These are phyloP conservation scores for Axilococcus clingmanii DNA, from an alignment of 139 green algal species.

Conservation along the genomic window DNA sequence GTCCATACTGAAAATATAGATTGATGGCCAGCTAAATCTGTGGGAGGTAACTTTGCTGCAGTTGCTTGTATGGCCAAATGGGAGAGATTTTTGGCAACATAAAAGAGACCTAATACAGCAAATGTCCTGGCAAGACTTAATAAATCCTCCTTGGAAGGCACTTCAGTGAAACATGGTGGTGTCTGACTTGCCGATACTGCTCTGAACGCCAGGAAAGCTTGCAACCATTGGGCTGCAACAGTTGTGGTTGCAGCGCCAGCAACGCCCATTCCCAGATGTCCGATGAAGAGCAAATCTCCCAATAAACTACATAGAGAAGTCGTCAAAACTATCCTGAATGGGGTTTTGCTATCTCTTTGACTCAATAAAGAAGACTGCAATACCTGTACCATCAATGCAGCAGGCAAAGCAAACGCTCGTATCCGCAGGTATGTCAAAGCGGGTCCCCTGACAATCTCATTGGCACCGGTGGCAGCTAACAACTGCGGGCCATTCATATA, in stretches of 20 bases:
- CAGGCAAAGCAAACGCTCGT: conserved; percentile 54
- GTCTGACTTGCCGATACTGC: conserved; percentile 7
- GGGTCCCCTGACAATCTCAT: conserved; percentile 35
- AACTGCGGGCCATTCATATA: conserved; percentile 26
- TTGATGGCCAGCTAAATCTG: conserved; percentile 61
- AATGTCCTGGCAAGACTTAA: conserved; percentile 21
- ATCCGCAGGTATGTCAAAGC: conserved; percentile 58
- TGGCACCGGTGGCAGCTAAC: conserved; percentile 34
- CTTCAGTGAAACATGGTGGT: background rate
- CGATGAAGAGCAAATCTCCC: conserved; percentile 52
- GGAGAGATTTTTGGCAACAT: conserved; percentile 52
- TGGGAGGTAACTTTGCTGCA: conserved; percentile 34
- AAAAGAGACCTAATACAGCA: conserved; percentile 47
- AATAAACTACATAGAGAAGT: conserved; percentile 36
- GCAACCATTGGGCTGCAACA: conserved; percentile 30
- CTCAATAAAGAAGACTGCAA: conserved; percentile 26
- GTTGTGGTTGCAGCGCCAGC: conserved; percentile 56
- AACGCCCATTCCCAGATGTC: conserved; percentile 34
- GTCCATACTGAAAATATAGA: conserved; percentile 34
- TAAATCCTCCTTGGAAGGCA: conserved; percentile 12
- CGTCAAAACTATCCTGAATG: conserved; percentile 38
- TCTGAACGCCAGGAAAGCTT: conserved; percentile 17
- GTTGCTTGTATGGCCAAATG: conserved; percentile 53
- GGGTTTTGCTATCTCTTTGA: conserved; percentile 39
- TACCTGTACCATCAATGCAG: conserved; percentile 52